Conservation (phyloP, 306 rosid species). For the Sicyos edulis region DNA sequence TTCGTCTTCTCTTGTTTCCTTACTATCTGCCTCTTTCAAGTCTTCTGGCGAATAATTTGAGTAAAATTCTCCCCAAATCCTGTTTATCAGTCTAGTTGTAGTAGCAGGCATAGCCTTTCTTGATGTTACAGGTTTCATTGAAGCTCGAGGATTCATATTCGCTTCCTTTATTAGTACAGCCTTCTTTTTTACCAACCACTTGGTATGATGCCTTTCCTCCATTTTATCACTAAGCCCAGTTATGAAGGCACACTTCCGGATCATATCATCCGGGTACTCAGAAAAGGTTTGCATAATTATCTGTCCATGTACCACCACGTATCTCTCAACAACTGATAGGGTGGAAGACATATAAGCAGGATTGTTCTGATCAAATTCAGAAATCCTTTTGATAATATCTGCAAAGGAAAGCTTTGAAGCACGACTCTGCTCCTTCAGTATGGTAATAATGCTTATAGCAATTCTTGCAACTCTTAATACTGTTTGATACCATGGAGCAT, state of each 20-base stretch:
- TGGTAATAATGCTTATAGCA: conserved; percentile 61
- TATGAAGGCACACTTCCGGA: conserved; percentile 71
- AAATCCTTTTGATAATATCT: conserved; percentile 59
- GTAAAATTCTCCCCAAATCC: conserved; percentile 92
- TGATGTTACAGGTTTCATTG: conserved; percentile 59
- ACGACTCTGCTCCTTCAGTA: conserved; percentile 79
- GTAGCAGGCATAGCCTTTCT: conserved; percentile 91
- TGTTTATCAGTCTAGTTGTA: conserved; percentile 71
- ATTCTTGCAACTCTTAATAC: conserved; percentile 75
- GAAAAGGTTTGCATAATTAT: conserved; percentile 81
- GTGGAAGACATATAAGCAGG: conserved; percentile 64
- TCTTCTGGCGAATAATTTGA: conserved; percentile 68
- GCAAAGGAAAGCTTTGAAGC: conserved; percentile 75
- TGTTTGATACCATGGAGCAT: conserved; percentile 81
- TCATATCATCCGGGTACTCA: conserved; percentile 64
- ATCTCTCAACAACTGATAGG: conserved; percentile 63
- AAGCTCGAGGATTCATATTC: conserved; percentile 83
- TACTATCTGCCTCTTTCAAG: conserved; percentile 31
- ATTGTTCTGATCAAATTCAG: conserved; percentile 41
- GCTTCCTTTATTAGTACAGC: conserved; percentile 42
- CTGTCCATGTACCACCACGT: conserved; percentile 85
- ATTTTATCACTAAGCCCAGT: conserved; percentile 61
- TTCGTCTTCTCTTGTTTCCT: conserved; percentile 61
- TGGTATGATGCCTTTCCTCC: conserved; percentile 93
- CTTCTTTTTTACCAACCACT: conserved; percentile 75